Evolutionary conservation across 2,329 filamentous ascomycete genomes (phyloP).

Genomic region (Neoarthrinium moseri): DNA sequence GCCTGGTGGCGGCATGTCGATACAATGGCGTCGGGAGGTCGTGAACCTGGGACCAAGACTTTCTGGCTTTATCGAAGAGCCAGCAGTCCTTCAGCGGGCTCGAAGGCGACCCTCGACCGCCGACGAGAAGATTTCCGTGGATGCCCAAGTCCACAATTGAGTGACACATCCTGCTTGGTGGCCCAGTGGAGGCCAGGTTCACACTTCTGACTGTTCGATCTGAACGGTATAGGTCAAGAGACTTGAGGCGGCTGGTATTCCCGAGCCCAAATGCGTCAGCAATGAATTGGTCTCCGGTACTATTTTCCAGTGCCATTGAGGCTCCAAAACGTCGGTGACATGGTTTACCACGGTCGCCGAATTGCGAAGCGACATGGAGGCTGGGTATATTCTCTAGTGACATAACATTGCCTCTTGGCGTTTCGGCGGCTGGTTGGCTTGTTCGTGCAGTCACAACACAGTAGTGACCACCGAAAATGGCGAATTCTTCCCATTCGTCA

Average conservation of each 20-base stretch:
- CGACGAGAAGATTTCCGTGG: constrained; percentile 63
- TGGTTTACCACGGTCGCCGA: constrained; percentile 33
- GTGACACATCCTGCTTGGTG: constrained; percentile 66
- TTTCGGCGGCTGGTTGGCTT: constrained; percentile 23
- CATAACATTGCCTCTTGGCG: too few species aligned
- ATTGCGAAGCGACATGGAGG: constrained; percentile 20
- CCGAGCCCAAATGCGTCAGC: constrained; percentile 44
- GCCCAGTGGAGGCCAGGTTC: constrained; percentile 27
- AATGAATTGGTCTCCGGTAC: constrained; percentile 41
- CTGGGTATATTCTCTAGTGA: constrained; percentile 7
- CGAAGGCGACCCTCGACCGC: constrained; percentile 76
- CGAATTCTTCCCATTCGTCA: constrained; percentile 96
- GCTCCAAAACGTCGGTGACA: constrained; percentile 62
- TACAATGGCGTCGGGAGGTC: constrained; percentile 71
- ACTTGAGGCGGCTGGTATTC: constrained; percentile 41
- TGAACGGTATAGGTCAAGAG: constrained; percentile 49
- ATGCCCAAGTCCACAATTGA: constrained; percentile 66
- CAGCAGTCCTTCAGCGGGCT: constrained; percentile 72
- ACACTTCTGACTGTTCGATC: constrained; percentile 24
- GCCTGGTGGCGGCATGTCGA: constrained; percentile 64
- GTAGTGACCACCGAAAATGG: constrained; percentile 81
- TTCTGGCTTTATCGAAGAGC: constrained; percentile 57
- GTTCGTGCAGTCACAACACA: constrained; percentile 70
- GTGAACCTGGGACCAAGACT: constrained; percentile 61
- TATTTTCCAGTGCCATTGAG: constrained; percentile 38